Evolutionary conservation across 2,329 filamentous ascomycete species (phyloP).

Genomic region (Fusarium goolgardi): DNA sequence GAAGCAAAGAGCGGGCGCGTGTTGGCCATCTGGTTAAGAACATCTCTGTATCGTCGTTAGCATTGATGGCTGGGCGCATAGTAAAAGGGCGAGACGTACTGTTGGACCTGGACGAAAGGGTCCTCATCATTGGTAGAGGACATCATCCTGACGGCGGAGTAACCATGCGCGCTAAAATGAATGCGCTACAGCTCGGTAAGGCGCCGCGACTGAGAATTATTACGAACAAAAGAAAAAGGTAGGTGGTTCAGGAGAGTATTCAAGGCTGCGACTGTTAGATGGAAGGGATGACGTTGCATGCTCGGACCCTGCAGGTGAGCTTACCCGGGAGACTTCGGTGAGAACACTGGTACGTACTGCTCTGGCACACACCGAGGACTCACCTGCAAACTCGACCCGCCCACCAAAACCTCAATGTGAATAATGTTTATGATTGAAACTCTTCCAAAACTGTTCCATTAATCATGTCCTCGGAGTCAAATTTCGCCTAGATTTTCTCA

Average conservation of each 20-base stretch:
- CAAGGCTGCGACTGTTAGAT: constrained; percentile 41
- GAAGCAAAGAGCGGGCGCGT: constrained; percentile 91
- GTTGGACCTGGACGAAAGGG: constrained; percentile 78
- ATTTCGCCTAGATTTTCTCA: too few relatives aligned
- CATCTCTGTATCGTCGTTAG: constrained; percentile 72
- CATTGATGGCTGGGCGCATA: neutral
- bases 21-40: constrained; percentile 82
- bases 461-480: neutral
- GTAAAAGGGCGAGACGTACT: constrained; percentile 58
- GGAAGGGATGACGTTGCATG: constrained; percentile 50
- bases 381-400: constrained; percentile 45
- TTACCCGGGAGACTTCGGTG: constrained; percentile 31
- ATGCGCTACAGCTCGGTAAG: neutral
- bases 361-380: constrained; percentile 33
- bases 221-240: neutral
- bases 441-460: constrained; percentile 2
- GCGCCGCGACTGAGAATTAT: neutral
- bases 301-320: constrained; percentile 22
- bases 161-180: constrained; percentile 40
- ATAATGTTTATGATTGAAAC: constrained; percentile 35
- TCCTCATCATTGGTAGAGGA: constrained; percentile 75
- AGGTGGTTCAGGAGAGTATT: constrained; percentile 14
- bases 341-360: constrained; percentile 37
- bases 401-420: constrained; percentile 37
- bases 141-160: constrained; percentile 65